Base-by-base conservation (phyloP, 495 filamentous ascomycete species). In the Penicillium odoratum region DNA sequence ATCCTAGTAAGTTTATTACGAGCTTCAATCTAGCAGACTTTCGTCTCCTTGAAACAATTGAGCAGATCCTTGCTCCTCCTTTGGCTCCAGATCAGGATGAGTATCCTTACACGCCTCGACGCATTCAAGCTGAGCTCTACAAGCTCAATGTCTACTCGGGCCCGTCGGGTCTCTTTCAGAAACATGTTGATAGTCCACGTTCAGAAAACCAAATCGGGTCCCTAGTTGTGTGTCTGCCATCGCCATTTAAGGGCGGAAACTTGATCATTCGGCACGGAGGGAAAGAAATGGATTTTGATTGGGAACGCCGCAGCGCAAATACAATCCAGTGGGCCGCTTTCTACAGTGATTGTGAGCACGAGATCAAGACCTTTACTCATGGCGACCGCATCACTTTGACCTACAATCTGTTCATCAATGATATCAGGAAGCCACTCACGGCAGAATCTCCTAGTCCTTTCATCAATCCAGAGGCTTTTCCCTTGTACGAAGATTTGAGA, bases 291-390 rank as follows among this genome's bases (percentile, higher is more conserved):
- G 63, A 84, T 34, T 34, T 33, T 31, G 15, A 34, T 9, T 50
- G 81, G 80, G 59, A 58, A 21, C 26, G 40, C 0, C 44, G 49
- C 0, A 71, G 63, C 36, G 45, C 21, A 5, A 43, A 68, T 0
- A 11, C 58, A 1, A 73, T 86, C 48, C 65, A 79, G 21, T 87
- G 82, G 83, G 81, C 78, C 0, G 83, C 84, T 1, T 87, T 87
- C 66, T 87, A 84, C 61, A 81, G 76, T 55, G 82, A 86, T 59
- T 84, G 80, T 58, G 78, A 82, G 60, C 83, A 87, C 63, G 83
- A 87, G 65, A 77, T 86, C n/a, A 65, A 76, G 6, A 68, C 73
- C n/a, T 73, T 86, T 43, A 81, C 4, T 3, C 6, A 26, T 7
- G 44, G 44, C 10, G 7, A 47, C 0, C 44, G 44, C n/a, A 29